Evolutionary conservation across 1,284 basidiomycete species (phyloP), one percentile per base, ranked within the genome.

Genomic region (Tilletia caries): DNA sequence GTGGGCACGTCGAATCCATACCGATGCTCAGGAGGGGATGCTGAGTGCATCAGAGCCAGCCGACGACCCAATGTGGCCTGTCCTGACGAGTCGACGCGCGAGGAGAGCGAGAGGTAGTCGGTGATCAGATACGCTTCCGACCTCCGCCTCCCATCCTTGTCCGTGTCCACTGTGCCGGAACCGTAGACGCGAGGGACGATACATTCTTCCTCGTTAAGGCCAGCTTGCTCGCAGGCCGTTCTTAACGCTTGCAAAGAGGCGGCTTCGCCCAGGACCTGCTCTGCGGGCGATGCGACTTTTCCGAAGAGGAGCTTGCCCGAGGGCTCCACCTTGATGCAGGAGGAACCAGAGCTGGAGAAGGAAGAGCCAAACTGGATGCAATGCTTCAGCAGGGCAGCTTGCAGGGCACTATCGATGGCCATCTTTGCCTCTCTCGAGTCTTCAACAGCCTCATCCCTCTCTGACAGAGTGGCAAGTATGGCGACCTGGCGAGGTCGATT

Each of bases 1-100:
- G 71, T 72, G 1, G 71, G 71, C 13, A 66, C 67, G 18, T 46
- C 29, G 25, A 72, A 72, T 2, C 71, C 71, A 41, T 62, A 70
- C 23, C 68, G 48, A 58, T 69, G 20, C 46, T 10, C 44, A 23
- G 33, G 15, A 18, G 58, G 29, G 3, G 58, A 33, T 6, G 58
- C 58, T 4, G 29, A n/a, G 46, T 72, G 71, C 69, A 72, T 68
- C 33, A 50, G 32, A 3, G 71, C 71, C 46, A 72, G 65, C 32
- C 66, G 66, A 46, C 50, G 41, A 18, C 71, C 71, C 20, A 72
- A 50, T 3, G 41, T 70, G 23, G 18, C 20, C 32, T 72, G 71
- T 12, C 29, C 67, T 1, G 34, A n/a, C 2, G 20, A 23, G 34
- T 52, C 37, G 6, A 70, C 25, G 2, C 37, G 32, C 8, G 46